phyloP scores from a whole-genome alignment of 257 asterid genomes.

The Ballota nigra region DNA sequence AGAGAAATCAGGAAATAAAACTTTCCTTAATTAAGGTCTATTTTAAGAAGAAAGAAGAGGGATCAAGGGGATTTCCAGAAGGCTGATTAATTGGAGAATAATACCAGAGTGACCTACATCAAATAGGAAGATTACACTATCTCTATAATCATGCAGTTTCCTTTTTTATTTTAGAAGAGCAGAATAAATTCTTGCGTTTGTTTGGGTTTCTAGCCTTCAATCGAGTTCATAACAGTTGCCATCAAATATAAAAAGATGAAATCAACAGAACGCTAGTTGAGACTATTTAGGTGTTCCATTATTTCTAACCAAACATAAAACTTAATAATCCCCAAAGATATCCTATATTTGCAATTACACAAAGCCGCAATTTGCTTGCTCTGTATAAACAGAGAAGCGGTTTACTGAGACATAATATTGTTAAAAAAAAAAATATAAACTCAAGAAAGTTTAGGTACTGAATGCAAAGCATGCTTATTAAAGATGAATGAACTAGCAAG shows the following conservation, averaged over 20 bases:
- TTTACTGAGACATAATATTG: not conserved
- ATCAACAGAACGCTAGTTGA: not conserved
- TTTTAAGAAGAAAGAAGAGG: too few species aligned
- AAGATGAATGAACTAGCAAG: conserved; percentile 15
- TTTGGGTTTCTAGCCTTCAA: too few species aligned
- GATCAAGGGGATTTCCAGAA: too few species aligned
- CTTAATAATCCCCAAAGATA: not conserved
- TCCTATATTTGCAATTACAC: not conserved
- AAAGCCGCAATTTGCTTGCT: not conserved
- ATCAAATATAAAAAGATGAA: not conserved
- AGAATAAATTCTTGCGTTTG: too few species aligned
- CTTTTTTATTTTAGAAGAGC: too few species aligned
- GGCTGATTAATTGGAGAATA: too few species aligned
- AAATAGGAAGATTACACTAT: too few species aligned
- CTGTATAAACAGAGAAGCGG: not conserved
- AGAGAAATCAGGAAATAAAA: too few species aligned
- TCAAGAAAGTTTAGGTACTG: not conserved
- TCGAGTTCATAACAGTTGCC: not conserved
- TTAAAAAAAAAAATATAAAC: not conserved
- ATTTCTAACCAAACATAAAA: not conserved
- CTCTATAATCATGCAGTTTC: too few species aligned
- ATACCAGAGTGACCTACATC: too few species aligned
- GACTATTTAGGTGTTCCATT: not conserved
- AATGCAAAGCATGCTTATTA: conserved; percentile 5
- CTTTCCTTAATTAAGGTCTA: too few species aligned